phyloP scores from a whole-genome alignment of 495 filamentous ascomycete species.

The Penicillium cataractarum region DNA sequence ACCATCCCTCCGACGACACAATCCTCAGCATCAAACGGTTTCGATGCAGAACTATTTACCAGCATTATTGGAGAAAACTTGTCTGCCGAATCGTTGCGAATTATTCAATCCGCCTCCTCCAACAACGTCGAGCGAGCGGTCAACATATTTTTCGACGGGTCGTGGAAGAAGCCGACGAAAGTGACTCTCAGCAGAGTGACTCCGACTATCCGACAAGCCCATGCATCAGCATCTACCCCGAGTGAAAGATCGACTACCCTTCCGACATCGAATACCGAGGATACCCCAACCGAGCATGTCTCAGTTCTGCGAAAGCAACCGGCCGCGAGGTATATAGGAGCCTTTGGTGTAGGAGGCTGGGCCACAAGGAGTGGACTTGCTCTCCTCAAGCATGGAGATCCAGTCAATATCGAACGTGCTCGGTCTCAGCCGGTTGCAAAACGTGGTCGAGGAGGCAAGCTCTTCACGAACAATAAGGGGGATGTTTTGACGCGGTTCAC shows the following conservation, averaged over 20 bases:
- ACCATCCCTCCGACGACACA: not conserved
- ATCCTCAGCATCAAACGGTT: conserved; percentile 38
- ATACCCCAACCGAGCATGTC: conserved; percentile 6
- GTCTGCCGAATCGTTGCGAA: conserved; percentile 49
- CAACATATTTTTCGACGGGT: conserved; percentile 92
- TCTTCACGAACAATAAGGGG: conserved; percentile 57
- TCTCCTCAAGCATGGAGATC: conserved; percentile 75
- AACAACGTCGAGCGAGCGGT: conserved; percentile 69
- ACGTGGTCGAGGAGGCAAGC: conserved; percentile 51
- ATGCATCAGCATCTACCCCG: conserved; percentile 7
- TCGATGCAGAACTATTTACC: conserved; percentile 71
- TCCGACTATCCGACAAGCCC: not conserved
- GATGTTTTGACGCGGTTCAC: conserved; percentile 97
- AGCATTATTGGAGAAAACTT: conserved; percentile 71
- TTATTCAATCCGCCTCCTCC: conserved; percentile 61
- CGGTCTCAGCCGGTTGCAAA: conserved; percentile 67
- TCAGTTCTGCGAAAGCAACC: conserved; percentile 53
- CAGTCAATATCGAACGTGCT: conserved; percentile 82
- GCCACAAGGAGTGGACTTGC: conserved; percentile 80
- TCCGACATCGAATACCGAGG: not conserved
- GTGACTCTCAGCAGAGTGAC: not conserved
- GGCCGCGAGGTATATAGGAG: conserved; percentile 77
- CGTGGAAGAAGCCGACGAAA: conserved; percentile 65
- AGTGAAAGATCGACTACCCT: not conserved
- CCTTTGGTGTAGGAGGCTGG: conserved; percentile 92